Percentiles rank a stretch among this genome's conserved stretches.
phyloP scores from a whole-genome alignment of 805 yeast genomes.

The Candida peoriensis region DNA sequence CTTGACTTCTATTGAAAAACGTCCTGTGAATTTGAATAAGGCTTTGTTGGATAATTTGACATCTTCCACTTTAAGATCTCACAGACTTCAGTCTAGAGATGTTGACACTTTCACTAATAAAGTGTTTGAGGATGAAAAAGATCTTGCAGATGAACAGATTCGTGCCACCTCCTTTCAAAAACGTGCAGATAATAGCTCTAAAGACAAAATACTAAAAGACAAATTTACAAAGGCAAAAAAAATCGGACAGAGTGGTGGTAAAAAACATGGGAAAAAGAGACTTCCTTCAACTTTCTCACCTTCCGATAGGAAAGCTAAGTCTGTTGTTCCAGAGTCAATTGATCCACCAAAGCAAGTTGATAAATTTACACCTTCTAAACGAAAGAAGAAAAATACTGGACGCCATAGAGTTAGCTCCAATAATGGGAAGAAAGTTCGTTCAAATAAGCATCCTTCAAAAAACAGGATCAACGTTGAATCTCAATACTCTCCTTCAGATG shows the following conservation, averaged over 20 bases:
- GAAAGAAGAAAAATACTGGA: conserved; percentile 2
- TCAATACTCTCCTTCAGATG: no score
- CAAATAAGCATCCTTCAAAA: no score
- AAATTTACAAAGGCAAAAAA: conserved; percentile 6
- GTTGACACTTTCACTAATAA: not conserved
- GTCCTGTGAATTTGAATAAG: conserved; percentile 9
- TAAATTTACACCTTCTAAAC: conserved; percentile 2
- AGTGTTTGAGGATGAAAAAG: not conserved
- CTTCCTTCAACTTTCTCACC: conserved; percentile 7
- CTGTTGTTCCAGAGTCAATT: not conserved
- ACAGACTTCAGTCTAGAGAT: not conserved
- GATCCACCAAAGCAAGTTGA: not conserved
- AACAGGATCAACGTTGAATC: no score
- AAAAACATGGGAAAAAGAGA: conserved; percentile 2
- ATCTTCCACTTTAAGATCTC: conserved; percentile 11
- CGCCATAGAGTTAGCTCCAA: not conserved
- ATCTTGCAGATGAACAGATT: not conserved
- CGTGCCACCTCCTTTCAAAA: not conserved
- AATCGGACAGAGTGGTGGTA: conserved; percentile 10
- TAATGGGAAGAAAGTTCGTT: not conserved
- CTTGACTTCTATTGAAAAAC: not conserved
- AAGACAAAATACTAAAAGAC: not conserved
- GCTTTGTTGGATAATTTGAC: conserved; percentile 11
- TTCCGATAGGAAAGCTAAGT: conserved; percentile 7
- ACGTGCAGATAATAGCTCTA: not conserved